phyloP scores from a whole-genome alignment of 2,329 filamentous ascomycete species.

The Scedosporium minutisporum region DNA sequence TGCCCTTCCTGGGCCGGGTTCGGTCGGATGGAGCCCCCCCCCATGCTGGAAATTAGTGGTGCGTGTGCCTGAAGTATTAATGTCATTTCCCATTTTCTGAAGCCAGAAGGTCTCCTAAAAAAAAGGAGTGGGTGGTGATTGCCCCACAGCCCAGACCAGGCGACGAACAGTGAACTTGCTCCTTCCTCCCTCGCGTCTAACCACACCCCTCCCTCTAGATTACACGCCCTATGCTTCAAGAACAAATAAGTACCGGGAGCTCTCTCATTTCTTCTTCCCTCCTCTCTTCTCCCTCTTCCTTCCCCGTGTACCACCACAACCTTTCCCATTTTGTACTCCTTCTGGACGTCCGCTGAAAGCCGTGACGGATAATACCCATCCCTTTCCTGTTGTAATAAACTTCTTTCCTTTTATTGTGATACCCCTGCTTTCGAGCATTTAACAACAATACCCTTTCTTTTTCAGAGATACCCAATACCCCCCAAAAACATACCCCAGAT shows the following conservation, averaged over 20 bases:
- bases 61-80: constrained; percentile 1
- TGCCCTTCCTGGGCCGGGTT: neutral
- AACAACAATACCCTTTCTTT: constrained; percentile 25
- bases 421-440: constrained; percentile 31
- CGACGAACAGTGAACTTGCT: neutral
- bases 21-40: neutral
- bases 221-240: constrained; percentile 8
- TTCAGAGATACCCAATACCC: constrained; percentile 24
- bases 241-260: constrained; percentile 33
- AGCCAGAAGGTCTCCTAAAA: constrained; percentile 4
- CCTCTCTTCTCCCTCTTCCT: constrained; percentile 22
- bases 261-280: constrained; percentile 19
- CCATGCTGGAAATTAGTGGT: constrained; percentile 4
- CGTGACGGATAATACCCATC: constrained; percentile 13
- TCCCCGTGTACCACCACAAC: constrained; percentile 20
- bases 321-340: constrained; percentile 25
- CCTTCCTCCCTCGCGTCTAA: constrained; percentile 10
- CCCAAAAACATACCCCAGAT: constrained; percentile 5
- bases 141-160: neutral
- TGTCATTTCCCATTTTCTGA: constrained; percentile 4
- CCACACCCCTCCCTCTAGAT: constrained; percentile 11
- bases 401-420: constrained; percentile 40
- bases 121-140: neutral
- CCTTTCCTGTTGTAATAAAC: constrained; percentile 25
- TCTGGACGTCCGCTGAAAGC: constrained; percentile 9